These are phyloP conservation scores for Phalaenopsis hybrid DNA, from an alignment of 116 monocot genomes.

Conservation along the genomic window DNA sequence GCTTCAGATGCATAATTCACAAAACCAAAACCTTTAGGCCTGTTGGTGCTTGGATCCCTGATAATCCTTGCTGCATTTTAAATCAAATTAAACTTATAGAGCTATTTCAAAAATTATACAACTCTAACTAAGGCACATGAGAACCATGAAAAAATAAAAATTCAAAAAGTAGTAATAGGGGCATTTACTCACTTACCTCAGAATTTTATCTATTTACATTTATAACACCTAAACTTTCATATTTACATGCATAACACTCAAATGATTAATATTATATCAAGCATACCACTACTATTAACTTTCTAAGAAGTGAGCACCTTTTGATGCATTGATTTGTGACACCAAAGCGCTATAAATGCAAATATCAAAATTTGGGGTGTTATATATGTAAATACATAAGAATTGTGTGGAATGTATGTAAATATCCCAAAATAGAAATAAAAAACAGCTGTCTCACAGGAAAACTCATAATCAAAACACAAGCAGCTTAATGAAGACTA, in stretches of 20 bases:
- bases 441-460: not conserved
- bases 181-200: too few species aligned
- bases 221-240: too few species aligned
- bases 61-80: slow-evolving; percentile 11
- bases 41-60: slow-evolving; percentile 11
- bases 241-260: too few species aligned
- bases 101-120: not conserved
- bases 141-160: not conserved
- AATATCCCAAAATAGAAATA: not conserved
- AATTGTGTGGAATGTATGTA: too few species aligned
- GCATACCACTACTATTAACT: too few species aligned
- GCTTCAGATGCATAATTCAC: slow-evolving; percentile 14
- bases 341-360: too few species aligned
- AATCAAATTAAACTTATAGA: not conserved
- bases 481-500: not conserved
- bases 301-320: too few species aligned
- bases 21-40: slow-evolving; percentile 17
- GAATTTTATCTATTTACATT: too few species aligned
- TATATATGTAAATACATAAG: too few species aligned
- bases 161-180: not conserved
- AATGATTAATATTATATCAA: too few species aligned
- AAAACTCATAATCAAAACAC: not conserved
- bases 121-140: not conserved
- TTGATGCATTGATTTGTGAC: too few species aligned
- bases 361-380: too few species aligned